Evolutionary conservation across 805 yeast genomes (phyloP).

Genomic region (Barnettozyma salicaria): DNA sequence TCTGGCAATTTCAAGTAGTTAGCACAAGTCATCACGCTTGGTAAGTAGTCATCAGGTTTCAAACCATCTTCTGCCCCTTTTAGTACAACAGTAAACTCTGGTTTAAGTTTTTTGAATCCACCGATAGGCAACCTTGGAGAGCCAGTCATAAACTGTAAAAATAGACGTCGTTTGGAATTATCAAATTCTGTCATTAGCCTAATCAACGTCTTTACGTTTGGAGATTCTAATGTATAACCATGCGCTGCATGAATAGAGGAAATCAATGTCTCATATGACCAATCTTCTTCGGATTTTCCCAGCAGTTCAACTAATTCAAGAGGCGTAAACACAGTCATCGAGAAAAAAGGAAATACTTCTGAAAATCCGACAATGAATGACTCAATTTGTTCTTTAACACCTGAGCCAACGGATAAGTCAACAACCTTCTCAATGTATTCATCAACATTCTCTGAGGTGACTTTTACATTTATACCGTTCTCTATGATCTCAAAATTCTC

Average conservation of each 20-base stretch:
- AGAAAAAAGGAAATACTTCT: conserved; percentile 69
- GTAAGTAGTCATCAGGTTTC: conserved; percentile 72
- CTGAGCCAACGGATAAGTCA: conserved; percentile 54
- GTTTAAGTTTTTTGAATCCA: conserved; percentile 78
- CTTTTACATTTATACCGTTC: conserved; percentile 46
- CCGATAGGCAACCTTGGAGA: conserved; percentile 92
- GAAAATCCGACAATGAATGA: conserved; percentile 79
- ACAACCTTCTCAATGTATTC: conserved; percentile 51
- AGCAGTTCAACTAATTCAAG: conserved; percentile 65
- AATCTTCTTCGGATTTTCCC: conserved; percentile 82
- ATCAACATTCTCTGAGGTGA: conserved; percentile 49
- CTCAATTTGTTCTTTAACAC: conserved; percentile 57
- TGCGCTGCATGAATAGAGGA: conserved; percentile 77
- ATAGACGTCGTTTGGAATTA: conserved; percentile 54
- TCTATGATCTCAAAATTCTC: conserved; percentile 50
- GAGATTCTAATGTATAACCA: conserved; percentile 73
- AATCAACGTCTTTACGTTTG: conserved; percentile 54
- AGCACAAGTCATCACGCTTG: conserved; percentile 98
- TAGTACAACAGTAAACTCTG: conserved; percentile 81
- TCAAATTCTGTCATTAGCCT: conserved; percentile 52
- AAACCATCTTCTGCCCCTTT: conserved; percentile 71
- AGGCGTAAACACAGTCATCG: conserved; percentile 66
- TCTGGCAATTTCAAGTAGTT: conserved; percentile 87
- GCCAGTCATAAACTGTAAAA: conserved; percentile 86
- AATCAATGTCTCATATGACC: conserved; percentile 61